Conservation (phyloP, 495 filamentous ascomycete species). For the Talaromyces wortmannii region DNA sequence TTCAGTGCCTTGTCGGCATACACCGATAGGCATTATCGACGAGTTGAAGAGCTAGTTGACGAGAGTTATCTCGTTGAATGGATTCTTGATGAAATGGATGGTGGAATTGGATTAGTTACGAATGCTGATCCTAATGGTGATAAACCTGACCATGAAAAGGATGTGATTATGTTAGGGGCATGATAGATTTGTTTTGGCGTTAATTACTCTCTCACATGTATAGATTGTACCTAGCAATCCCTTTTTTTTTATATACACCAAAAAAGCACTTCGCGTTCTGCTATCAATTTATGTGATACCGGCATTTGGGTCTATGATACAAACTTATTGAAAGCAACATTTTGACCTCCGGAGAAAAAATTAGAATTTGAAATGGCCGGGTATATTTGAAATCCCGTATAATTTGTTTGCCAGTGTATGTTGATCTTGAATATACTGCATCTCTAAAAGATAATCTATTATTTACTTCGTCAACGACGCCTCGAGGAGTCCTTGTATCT, state of each 20-base stretch:
- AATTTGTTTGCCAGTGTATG: not conserved
- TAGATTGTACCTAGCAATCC: not conserved
- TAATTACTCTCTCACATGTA: slow-evolving; percentile 3
- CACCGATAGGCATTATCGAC: slow-evolving; percentile 83
- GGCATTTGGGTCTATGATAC: not conserved
- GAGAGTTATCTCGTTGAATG: slow-evolving; percentile 93
- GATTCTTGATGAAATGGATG: slow-evolving; percentile 89
- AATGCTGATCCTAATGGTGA: slow-evolving; percentile 14
- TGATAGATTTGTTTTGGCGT: slow-evolving; percentile 14
- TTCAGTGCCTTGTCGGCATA: slow-evolving; percentile 77
- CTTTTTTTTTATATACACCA: not conserved
- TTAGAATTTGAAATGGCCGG: not conserved
- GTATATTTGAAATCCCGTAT: not conserved
- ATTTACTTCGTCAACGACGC: not conserved
- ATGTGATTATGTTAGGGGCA: slow-evolving; percentile 37
- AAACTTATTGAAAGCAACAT: not conserved
- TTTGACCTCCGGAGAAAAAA: not conserved
- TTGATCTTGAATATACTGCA: not conserved
- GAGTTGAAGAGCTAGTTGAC: slow-evolving; percentile 83
- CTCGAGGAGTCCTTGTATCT: not conserved
- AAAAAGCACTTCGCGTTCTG: not conserved
- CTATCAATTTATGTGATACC: not conserved
- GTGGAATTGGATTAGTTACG: slow-evolving; percentile 37
- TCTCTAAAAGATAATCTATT: too few species aligned
- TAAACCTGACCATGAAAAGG: slow-evolving; percentile 31